Evolutionary conservation across 257 asterid genomes (phyloP), one percentile per base, ranked within the genome.

Genomic region (Solanum gandarillasii): DNA sequence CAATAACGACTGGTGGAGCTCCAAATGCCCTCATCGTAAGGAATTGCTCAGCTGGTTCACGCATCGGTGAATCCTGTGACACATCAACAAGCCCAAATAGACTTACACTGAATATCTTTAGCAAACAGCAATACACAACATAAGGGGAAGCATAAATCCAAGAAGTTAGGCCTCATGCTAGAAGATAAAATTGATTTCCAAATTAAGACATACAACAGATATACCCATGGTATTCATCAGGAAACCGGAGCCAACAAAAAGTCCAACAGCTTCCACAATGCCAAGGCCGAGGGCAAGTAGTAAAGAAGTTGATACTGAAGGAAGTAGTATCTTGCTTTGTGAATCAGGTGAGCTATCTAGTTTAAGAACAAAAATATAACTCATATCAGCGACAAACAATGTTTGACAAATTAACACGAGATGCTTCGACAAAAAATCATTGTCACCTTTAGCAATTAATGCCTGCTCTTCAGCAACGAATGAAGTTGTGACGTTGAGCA

Each of bases 401-500:
- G 71, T 29, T 31, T 48, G 21, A 52, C 65, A 82, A 18, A 52
- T 20, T 82, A 52, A 31, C 8, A 2, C 0, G 36, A 82, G 70
- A 43, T 48, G 31, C 31, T 82, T 82, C 16, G 21, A 82, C 86
- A 52, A 82, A 82, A 1, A 31, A 46, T 11, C 86, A 48, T n/a
- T 3, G 20, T 48, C 70, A 74, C 79, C 93, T 87, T 90, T 93
- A 78, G 84, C 60, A 84, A 89, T 68, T 18, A 91, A 86, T 36
- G 98, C 96, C 90, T 97, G 99, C 94, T 97, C 99, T 91, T 97
- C 98, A 88, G 99, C 99, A 67, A 97, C 98, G 78, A 95, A 97
- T 38, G 99, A 97, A 48, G 99, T 97, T 9, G 98, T 97, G 88
- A 97, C 89, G 88, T 95, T 97, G 90, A 97, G 99, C 94, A 97